Conservation (phyloP, 1,139 yeast species). For the Geotrichum cucujoidarum region DNA sequence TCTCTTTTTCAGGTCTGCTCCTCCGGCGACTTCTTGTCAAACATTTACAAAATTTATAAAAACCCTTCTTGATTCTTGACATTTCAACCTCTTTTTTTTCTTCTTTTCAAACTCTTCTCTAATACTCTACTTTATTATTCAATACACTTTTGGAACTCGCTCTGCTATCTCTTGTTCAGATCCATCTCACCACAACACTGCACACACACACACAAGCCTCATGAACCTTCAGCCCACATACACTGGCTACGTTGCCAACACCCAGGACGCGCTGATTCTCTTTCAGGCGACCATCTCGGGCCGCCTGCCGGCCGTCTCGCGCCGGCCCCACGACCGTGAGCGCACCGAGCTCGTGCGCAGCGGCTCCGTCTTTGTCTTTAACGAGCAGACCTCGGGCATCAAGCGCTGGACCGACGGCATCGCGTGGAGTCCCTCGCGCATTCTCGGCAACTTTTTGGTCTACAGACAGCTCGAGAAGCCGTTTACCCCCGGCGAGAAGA, state of each 20-base stretch:
- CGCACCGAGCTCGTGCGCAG: constrained; percentile 59
- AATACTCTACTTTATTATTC: neutral
- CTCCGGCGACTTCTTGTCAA: no score
- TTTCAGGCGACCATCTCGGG: constrained; percentile 71
- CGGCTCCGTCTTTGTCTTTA: constrained; percentile 80
- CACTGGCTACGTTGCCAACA: constrained; percentile 72
- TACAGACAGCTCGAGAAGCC: constrained; percentile 72
- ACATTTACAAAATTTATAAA: no score
- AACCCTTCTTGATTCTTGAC: neutral
- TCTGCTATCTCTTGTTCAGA: neutral
- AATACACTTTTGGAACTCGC: neutral
- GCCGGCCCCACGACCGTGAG: constrained; percentile 82
- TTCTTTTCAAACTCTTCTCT: neutral
- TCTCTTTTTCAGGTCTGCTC: neutral
- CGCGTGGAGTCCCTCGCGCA: constrained; percentile 87
- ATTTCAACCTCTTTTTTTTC: neutral
- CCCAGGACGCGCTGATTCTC: constrained; percentile 77
- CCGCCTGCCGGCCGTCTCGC: constrained; percentile 55
- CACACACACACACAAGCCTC: neutral
- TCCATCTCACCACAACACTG: neutral
- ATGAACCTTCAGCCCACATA: constrained; percentile 53
- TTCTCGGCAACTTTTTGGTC: constrained; percentile 74
- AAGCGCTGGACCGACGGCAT: constrained; percentile 94
- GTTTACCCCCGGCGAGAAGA: constrained; percentile 41
- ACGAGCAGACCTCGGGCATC: constrained; percentile 77